phyloP scores from a whole-genome alignment of 1,139 yeast genomes.

The Meyerozyma carpophila region DNA sequence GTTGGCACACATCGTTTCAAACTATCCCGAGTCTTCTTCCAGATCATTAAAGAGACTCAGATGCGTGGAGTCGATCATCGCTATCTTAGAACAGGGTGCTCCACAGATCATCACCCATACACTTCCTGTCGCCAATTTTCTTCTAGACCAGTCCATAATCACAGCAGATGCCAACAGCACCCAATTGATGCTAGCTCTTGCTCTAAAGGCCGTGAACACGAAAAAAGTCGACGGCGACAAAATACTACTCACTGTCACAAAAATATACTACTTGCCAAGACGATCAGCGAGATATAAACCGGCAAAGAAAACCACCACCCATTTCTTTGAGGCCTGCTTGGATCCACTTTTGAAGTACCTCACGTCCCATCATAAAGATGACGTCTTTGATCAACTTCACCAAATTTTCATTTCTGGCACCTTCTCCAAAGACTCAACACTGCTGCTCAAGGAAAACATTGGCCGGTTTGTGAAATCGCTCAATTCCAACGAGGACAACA shows the following conservation, averaged over 20 bases:
- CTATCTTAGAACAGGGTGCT: slow-evolving; percentile 19
- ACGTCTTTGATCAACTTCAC: background rate
- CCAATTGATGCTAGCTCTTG: background rate
- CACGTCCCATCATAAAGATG: slow-evolving; percentile 2
- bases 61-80: slow-evolving; percentile 6
- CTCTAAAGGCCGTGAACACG: background rate
- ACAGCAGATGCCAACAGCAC: background rate
- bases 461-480: slow-evolving; percentile 13
- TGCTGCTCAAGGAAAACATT: slow-evolving; percentile 15
- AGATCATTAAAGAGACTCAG: slow-evolving; percentile 28
- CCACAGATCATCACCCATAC: background rate
- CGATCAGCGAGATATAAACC: slow-evolving; percentile 20
- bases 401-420: slow-evolving; percentile 9
- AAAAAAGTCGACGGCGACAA: background rate
- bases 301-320: slow-evolving; percentile 26
- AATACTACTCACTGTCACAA: slow-evolving; percentile 1
- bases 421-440: slow-evolving; percentile 13
- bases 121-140: slow-evolving; percentile 4
- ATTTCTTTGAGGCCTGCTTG: slow-evolving; percentile 15
- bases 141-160: slow-evolving; percentile 1
- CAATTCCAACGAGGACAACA: slow-evolving; percentile 6
- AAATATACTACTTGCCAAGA: slow-evolving; percentile 22
- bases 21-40: slow-evolving; percentile 17
- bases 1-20: slow-evolving; percentile 40
- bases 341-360: slow-evolving; percentile 10